Evolutionary conservation across 805 yeast species (phyloP), one percentile per base, ranked within the genome.

Genomic region (Soucietia sequanensis): DNA sequence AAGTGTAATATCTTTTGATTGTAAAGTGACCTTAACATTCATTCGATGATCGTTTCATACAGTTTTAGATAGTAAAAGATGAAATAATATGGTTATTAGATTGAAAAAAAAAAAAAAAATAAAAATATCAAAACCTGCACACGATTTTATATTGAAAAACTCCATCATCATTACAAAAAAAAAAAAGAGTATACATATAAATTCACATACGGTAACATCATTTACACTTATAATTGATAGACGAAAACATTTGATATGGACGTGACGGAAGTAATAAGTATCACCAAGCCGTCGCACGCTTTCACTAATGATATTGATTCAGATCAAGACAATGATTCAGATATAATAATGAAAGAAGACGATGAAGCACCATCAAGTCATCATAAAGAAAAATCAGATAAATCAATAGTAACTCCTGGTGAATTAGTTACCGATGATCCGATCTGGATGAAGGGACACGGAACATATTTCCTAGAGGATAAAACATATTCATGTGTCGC

Each of bases 401-500:
- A 43, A 35, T 46, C 55, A 28, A 58, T 93, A 7, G 95, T 91
- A 13, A 88, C 97, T 1, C 99, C 99, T 0, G 99, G 99, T 7
- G 97, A 93, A 56, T 65, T 90, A 33, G 85, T 93, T n/a, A 93
- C 98, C 0, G 93, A 86, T 47, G 98, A 93, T 52, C 86, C 96
- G 5, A 75, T 82, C 2, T 93, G 98, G 97, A 93, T 93, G 99
- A 78, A 95, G 54, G 99, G 99, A 20, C 99, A 91, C 54, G 99
- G 99, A 5, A 93, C 98, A 0, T 93, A 88, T 57, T 78, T 81
- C 46, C 63, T 84, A 25, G 80, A 78, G 22, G 83, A 82, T 45
- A 68, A 74, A 47, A 88, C 96, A 0, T 88, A 77, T 57, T 83
- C 96, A 3, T 83, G 97, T 0, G 96, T 91, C 5, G 96, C 96